Base-by-base conservation (phyloP, 2,329 filamentous ascomycete species). In the Hypomyces perniciosus region DNA sequence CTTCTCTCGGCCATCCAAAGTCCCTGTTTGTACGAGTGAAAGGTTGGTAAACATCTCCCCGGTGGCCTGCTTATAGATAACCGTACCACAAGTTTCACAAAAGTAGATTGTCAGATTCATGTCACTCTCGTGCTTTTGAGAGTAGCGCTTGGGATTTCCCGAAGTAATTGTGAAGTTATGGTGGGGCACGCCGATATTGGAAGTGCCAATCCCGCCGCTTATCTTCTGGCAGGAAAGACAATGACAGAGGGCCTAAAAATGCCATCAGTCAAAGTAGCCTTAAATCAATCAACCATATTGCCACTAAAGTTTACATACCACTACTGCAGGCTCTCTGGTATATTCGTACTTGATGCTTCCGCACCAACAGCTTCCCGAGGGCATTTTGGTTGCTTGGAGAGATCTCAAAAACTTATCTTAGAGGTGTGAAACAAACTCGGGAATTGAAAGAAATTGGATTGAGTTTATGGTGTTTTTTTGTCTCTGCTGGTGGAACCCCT, bases 221-320 rank as follows among this genome's bases (percentile, higher is more conserved):
- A 51, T 44, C 13, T 51, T 51, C 40, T 51, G 49, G 26, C 49
- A 51, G 9, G 44, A 33, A 4, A 51, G n/a, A 13, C 49, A 51
- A 33, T 47, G 44, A 12, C 49, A 51, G 4, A 44, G 13, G 3
- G 37, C 30, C 49, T 51, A 20, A 20, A 20, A 20, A 20, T 20
- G 20, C 20, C 2, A 20, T 20, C 20, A 20, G 20, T 20, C 2
- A 20, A 20, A 20, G n/a, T 8, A 10, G 26, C 42, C 5, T 10
- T 12, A 1, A 28, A 20, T 42, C 39, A 28, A 2, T 31, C 12
- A 2, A 6, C 6, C 7, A 7, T 1, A 9, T 6, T 8, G n/a
- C 26, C 7, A 31, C 4, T 30, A 20, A 20, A 20, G 35, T 8
- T 8, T 28, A 33, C 48, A 9, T 43, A 51, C 49, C 33, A 47